These are phyloP conservation scores for Agaricus bisporus DNA, from an alignment of 768 basidiomycete genomes.

Conservation along the genomic window DNA sequence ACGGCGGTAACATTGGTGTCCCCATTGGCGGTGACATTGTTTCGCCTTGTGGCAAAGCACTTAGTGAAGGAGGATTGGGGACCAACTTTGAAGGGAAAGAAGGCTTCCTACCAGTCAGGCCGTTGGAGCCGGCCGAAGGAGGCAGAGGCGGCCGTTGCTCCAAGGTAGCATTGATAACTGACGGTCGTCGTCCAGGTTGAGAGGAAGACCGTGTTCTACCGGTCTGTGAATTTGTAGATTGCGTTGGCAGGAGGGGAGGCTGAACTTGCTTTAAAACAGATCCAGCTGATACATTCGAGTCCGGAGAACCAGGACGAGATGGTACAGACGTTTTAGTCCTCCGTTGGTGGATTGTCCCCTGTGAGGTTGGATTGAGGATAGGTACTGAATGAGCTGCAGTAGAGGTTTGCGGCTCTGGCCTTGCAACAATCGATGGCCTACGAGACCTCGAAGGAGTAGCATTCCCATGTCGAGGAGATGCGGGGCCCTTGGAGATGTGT, in stretches of 20 bases:
- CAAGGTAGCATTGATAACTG: constrained; percentile 37
- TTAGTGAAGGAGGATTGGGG: constrained; percentile 32
- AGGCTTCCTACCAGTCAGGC: constrained; percentile 39
- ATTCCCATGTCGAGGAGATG: constrained; percentile 45
- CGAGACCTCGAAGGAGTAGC: constrained; percentile 45
- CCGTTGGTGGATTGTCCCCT: constrained; percentile 66
- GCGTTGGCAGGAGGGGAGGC: constrained; percentile 31
- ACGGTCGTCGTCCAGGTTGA: constrained; percentile 70
- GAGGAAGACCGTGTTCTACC: constrained; percentile 65
- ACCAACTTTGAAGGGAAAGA: constrained; percentile 29
- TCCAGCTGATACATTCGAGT: constrained; percentile 37
- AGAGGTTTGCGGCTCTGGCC: constrained; percentile 25
- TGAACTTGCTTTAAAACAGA: constrained; percentile 30
- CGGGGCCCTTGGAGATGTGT: constrained; percentile 30
- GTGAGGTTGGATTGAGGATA: constrained; percentile 55
- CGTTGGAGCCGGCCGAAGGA: constrained; percentile 23
- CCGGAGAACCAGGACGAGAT: constrained; percentile 47
- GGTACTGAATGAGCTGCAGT: constrained; percentile 19
- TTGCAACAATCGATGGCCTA: constrained; percentile 45
- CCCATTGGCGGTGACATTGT: constrained; percentile 32
- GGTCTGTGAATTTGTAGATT: constrained; percentile 25
- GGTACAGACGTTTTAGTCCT: constrained; percentile 58
- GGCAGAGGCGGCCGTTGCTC: constrained; percentile 53
- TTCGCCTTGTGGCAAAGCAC: constrained; percentile 13
- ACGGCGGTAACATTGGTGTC: constrained; percentile 10